Evolutionary conservation across 2,329 filamentous ascomycete genomes (phyloP).

Genomic region (Remersonia thermophila): DNA sequence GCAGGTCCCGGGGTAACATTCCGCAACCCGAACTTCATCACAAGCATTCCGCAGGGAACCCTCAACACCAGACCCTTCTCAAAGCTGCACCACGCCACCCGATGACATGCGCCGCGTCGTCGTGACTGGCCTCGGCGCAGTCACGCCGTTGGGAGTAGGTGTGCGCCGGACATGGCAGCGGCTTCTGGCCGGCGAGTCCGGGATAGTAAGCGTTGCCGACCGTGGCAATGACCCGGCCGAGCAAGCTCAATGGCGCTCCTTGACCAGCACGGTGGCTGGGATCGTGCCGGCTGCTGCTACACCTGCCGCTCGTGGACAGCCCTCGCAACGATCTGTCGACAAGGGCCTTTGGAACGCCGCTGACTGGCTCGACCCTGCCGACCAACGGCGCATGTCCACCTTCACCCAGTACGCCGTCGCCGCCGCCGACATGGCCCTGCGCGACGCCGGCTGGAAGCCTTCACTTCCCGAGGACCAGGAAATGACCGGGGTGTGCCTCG

Average conservation of each 20-base stretch:
- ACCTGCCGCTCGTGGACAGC: too few species aligned
- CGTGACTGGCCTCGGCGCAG: conserved; percentile 69
- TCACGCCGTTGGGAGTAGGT: conserved; percentile 75
- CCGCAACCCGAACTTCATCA: background rate
- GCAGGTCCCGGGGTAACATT: too few species aligned
- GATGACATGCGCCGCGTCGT: conserved; percentile 61
- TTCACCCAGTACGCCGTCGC: conserved; percentile 90
- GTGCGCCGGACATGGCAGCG: conserved; percentile 67
- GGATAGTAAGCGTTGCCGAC: conserved; percentile 60
- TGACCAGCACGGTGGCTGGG: conserved; percentile 79
- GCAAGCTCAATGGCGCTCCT: conserved; percentile 47
- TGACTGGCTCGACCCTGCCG: conserved; percentile 41
- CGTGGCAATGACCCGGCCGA: conserved; percentile 32
- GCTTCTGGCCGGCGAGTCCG: conserved; percentile 67
- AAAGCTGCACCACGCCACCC: conserved; percentile 1
- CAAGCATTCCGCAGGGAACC: too few species aligned
- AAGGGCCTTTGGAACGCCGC: conserved; percentile 31
- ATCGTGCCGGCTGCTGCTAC: conserved; percentile 51
- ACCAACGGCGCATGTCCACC: conserved; percentile 68
- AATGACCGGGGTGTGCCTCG: conserved; percentile 78
- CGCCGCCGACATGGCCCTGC: conserved; percentile 72
- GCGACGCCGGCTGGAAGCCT: conserved; percentile 68
- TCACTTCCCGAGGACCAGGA: conserved; percentile 50
- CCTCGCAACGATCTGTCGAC: too few species aligned
- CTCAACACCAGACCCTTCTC: too few species aligned